Evolutionary conservation across 257 asterid genomes (phyloP), one percentile per base, ranked within the genome.

Genomic region (Thymus mandschuricus): DNA sequence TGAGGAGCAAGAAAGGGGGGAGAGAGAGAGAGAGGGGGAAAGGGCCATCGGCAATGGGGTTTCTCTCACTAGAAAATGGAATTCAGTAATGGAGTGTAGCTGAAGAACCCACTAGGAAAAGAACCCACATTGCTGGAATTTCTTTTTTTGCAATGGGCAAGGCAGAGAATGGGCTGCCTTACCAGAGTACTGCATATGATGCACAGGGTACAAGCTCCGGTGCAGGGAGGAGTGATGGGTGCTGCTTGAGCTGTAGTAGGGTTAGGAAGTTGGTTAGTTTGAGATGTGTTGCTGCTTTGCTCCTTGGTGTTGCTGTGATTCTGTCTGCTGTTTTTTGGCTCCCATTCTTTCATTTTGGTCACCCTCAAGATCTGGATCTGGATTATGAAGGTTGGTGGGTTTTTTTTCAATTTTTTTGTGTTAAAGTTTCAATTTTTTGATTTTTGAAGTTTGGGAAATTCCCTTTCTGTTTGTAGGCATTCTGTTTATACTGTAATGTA

Each of bases 311-410:
- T 55, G 98, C 83, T 35, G 96, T 89, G 69, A 72, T 87, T 41
- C 75, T 88, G 29, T 86, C 96, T 74, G 93, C 95, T 80, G 45
- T 89, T 44, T 92, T 89, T 75, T 86, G 85, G 90, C 79, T 89
- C 81, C 98, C 97, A 52, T 66, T 86, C 76, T 86, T 87, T 72
- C 88, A 59, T 49, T 64, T 28, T 70, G 82, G 93, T 69, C 82
- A 82, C 82, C 83, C 50, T 15, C 78, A 75, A 82, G 90, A 81
- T 89, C 92, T 82, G 88, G 97, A 89, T 87, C 97, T 92, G 84
- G 90, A 85, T 66, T 86, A 76, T 79, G 68, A 72, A 84, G 88
- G 88, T 80, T 67, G 52, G 87, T 80, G 79, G 66, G 50, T 6
- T 9, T 43, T 38, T 28, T 60, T 66, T 21, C 44, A n/a, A n/a